phyloP scores from a whole-genome alignment of 306 rosid species.

The Fagus sylvatica region DNA sequence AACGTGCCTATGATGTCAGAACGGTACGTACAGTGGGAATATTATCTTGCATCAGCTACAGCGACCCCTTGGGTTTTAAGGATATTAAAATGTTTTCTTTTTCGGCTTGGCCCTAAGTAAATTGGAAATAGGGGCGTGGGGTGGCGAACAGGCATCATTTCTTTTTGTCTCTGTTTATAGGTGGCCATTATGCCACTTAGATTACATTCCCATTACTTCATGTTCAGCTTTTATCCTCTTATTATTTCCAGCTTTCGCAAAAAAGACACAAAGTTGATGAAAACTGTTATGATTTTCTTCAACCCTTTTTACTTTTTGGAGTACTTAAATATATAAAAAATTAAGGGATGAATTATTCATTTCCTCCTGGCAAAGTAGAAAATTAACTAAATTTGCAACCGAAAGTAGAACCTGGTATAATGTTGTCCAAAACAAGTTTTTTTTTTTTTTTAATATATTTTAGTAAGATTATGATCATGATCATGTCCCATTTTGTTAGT shows the following conservation, averaged over 20 bases:
- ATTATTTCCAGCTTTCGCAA: not conserved
- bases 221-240: not conserved
- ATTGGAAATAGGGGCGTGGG: constrained; percentile 36
- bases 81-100: constrained; percentile 25
- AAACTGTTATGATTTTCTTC: not conserved
- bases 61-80: constrained; percentile 23
- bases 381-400: not conserved
- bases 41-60: constrained; percentile 28
- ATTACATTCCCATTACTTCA: constrained; percentile 35
- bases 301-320: not conserved
- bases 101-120: constrained; percentile 38
- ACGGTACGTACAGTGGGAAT: constrained; percentile 37
- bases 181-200: constrained; percentile 54
- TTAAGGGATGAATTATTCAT: not conserved
- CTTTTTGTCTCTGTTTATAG: constrained; percentile 76
- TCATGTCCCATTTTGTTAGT: not conserved
- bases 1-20: constrained; percentile 62
- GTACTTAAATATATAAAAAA: not conserved
- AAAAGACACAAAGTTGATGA: not conserved
- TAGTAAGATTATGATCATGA: not conserved
- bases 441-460: not conserved
- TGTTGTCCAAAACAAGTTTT: not conserved
- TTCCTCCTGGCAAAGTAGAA: not conserved
- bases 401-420: constrained; percentile 1
- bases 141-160: constrained; percentile 94